phyloP scores from a whole-genome alignment of 257 asterid genomes.

The Solanum pennellii region DNA sequence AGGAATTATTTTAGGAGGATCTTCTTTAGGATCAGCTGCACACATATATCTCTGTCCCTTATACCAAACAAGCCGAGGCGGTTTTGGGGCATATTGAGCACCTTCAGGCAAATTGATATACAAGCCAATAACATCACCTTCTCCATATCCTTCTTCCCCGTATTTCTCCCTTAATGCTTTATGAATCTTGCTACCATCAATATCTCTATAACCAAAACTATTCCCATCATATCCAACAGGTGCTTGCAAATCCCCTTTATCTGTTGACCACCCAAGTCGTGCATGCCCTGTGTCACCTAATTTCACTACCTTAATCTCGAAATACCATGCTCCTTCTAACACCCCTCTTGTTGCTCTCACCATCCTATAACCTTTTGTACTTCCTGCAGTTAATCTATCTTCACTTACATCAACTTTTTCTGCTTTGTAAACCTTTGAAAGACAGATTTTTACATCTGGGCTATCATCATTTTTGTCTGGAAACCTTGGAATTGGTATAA shows the following conservation, averaged over 20 bases:
- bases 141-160: constrained; percentile 75
- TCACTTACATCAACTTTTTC: constrained; percentile 90
- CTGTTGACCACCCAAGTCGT: constrained; percentile 92
- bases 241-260: constrained; percentile 94
- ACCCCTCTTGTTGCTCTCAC: constrained; percentile 94
- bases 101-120: constrained; percentile 86
- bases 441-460: constrained; percentile 50
- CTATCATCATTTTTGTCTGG: constrained; percentile 78
- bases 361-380: constrained; percentile 95
- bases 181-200: constrained; percentile 85
- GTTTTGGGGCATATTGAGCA: constrained; percentile 48
- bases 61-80: constrained; percentile 72
- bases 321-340: constrained; percentile 87
- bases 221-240: constrained; percentile 93
- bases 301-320: constrained; percentile 69
- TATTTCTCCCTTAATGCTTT: constrained; percentile 89
- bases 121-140: constrained; percentile 88
- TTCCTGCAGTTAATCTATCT: constrained; percentile 80
- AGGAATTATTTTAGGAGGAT: constrained; percentile 72
- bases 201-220: constrained; percentile 87
- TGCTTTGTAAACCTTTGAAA: constrained; percentile 83
- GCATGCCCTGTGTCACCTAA: constrained; percentile 95
- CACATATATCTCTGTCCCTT: constrained; percentile 82
- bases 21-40: constrained; percentile 61
- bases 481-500: constrained; percentile 63